These are phyloP conservation scores for Mallotus nudiflorus DNA, from an alignment of 345 rosid genomes.

Conservation along the genomic window DNA sequence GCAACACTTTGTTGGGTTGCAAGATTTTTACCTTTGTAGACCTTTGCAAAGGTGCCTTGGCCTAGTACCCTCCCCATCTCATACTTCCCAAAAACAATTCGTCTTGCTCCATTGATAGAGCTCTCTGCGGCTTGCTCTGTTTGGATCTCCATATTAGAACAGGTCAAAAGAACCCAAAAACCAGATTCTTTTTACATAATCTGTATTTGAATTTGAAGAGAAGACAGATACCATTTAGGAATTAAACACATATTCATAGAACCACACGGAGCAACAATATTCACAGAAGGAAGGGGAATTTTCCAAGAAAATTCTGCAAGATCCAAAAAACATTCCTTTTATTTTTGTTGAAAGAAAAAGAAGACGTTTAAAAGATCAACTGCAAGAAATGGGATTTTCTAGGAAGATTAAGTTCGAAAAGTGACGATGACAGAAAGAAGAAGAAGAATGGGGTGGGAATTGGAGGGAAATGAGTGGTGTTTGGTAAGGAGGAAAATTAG, in stretches of 20 bases:
- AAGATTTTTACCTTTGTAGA: slow-evolving; percentile 21
- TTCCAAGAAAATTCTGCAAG: neutral
- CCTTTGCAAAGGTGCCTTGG: slow-evolving; percentile 29
- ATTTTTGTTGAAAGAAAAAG: too few species aligned
- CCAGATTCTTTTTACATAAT: neutral
- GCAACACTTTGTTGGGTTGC: slow-evolving; percentile 22
- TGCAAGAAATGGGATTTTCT: neutral
- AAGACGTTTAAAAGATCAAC: neutral
- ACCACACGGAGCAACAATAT: neutral
- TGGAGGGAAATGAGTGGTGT: neutral
- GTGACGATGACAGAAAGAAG: neutral
- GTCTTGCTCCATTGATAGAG: neutral
- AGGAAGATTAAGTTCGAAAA: neutral
- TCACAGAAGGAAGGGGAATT: neutral
- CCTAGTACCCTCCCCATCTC: slow-evolving; percentile 27
- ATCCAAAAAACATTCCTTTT: neutral
- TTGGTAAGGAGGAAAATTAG: slow-evolving; percentile 7
- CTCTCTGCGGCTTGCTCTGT: slow-evolving; percentile 1
- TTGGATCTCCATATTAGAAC: neutral
- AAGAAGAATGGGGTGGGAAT: neutral
- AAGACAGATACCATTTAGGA: neutral
- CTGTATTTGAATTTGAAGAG: neutral
- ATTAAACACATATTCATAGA: neutral
- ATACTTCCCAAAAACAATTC: slow-evolving; percentile 19
- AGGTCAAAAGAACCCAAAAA: too few species aligned